These are phyloP conservation scores for Ophidiomyces ophidiicola DNA, from an alignment of 2,329 filamentous ascomycete genomes.

Conservation along the genomic window DNA sequence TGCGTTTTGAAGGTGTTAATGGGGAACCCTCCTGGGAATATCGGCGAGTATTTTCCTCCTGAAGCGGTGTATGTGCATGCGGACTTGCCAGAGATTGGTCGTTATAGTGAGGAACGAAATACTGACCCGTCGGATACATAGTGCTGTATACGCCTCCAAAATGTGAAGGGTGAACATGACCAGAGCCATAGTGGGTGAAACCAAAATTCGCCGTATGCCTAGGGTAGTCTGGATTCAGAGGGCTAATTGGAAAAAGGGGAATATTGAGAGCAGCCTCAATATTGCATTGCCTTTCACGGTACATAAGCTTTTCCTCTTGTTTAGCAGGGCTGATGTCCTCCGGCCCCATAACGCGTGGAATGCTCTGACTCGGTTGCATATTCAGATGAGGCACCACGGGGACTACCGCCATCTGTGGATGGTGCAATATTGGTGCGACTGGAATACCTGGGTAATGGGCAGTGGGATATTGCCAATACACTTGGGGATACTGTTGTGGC, in stretches of 20 bases:
- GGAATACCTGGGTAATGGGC: not conserved
- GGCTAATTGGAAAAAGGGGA: not conserved
- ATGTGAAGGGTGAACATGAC: slow-evolving; percentile 2
- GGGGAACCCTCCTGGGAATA: not conserved
- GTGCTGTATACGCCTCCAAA: no score
- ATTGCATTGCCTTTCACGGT: slow-evolving; percentile 2
- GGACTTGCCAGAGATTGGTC: not conserved
- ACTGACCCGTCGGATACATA: not conserved
- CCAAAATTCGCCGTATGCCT: not conserved
- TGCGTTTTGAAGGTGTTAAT: not conserved
- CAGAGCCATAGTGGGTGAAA: not conserved
- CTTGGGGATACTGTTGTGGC: not conserved
- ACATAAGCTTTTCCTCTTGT: slow-evolving; percentile 14
- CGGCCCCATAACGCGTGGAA: slow-evolving; percentile 12
- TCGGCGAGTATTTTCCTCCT: not conserved
- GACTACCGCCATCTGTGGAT: not conserved
- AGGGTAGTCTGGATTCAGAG: not conserved
- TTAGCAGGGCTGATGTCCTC: slow-evolving; percentile 16
- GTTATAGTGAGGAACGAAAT: not conserved
- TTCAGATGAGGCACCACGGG: not conserved
- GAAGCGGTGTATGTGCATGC: slow-evolving; percentile 3
- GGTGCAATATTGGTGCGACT: not conserved
- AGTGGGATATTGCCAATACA: not conserved
- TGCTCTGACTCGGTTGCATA: not conserved
- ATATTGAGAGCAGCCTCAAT: not conserved